phyloP scores from a whole-genome alignment of 75 land plant species.

The Pinus tabuliformis region DNA sequence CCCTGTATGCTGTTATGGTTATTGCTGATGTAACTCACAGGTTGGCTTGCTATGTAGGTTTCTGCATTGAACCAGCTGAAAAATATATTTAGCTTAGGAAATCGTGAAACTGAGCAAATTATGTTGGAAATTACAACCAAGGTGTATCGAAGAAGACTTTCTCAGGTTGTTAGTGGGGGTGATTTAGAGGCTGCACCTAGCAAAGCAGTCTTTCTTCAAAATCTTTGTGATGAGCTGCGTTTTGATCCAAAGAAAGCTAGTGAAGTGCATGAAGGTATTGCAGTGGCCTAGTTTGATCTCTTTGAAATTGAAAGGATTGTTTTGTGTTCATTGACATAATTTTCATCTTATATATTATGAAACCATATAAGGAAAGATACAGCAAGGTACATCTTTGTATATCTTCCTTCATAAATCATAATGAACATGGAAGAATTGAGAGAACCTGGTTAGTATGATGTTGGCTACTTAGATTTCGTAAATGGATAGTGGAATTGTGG shows the following conservation, averaged over 20 bases:
- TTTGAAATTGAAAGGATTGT: not conserved
- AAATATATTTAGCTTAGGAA: conserved; percentile 89
- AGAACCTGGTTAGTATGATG: not conserved
- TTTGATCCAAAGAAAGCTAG: conserved; percentile 91
- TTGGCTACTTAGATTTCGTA: not conserved
- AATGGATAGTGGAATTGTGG: not conserved
- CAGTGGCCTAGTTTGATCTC: not conserved
- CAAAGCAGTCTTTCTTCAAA: conserved; percentile 91
- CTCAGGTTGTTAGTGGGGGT: conserved; percentile 68
- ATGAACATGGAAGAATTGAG: not conserved
- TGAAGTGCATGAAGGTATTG: conserved; percentile 85
- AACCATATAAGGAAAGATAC: not conserved
- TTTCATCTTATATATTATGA: not conserved
- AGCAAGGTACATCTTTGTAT: not conserved
- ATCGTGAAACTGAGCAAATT: conserved; percentile 75
- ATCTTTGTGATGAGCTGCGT: conserved; percentile 77
- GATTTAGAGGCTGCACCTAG: conserved; percentile 83
- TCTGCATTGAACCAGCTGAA: conserved; percentile 66
- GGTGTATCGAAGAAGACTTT: conserved; percentile 71
- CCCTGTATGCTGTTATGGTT: not conserved
- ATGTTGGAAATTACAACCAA: conserved; percentile 75
- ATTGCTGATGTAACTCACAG: not conserved
- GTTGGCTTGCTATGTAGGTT: conserved; percentile 38
- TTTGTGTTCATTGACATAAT: not conserved
- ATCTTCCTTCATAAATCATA: not conserved